These are phyloP conservation scores for Penicillium herquei DNA, from an alignment of 495 filamentous ascomycete species.

Conservation along the genomic window DNA sequence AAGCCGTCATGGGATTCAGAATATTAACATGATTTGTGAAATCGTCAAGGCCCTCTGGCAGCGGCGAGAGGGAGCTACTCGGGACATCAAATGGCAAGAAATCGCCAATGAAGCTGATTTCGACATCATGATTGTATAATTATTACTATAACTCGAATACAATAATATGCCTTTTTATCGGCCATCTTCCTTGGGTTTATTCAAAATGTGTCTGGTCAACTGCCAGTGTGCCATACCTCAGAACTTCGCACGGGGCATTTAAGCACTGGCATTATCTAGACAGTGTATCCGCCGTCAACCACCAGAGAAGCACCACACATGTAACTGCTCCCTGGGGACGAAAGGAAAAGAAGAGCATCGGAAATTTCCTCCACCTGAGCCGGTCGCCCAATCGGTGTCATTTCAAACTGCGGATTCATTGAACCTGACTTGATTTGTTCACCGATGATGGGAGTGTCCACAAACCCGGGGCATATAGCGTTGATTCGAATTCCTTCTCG, in stretches of 20 bases:
- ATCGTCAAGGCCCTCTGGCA: constrained; percentile 24
- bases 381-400: constrained; percentile 18
- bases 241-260: neutral
- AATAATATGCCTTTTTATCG: neutral
- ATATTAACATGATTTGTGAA: constrained; percentile 21
- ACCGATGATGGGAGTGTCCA: constrained; percentile 38
- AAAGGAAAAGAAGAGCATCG: constrained; percentile 66
- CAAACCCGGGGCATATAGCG: constrained; percentile 49
- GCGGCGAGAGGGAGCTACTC: constrained; percentile 9
- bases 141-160: neutral
- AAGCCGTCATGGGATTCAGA: constrained; percentile 23
- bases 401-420: constrained; percentile 20
- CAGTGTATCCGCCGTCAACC: constrained; percentile 23
- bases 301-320: constrained; percentile 31
- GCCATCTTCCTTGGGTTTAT: too few relatives aligned
- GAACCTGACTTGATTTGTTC: constrained; percentile 21
- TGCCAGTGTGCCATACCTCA: too few relatives aligned
- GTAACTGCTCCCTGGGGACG: constrained; percentile 43
- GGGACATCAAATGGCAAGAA: constrained; percentile 28
- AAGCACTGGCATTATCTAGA: constrained; percentile 10
- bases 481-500: constrained; percentile 48
- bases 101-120: constrained; percentile 26
- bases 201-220: too few relatives aligned
- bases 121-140: constrained; percentile 29
- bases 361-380: constrained; percentile 58